Evolutionary conservation across 192 early-diverging fungal genomes (phyloP).

Genomic region (Umbelopsis isabellina): DNA sequence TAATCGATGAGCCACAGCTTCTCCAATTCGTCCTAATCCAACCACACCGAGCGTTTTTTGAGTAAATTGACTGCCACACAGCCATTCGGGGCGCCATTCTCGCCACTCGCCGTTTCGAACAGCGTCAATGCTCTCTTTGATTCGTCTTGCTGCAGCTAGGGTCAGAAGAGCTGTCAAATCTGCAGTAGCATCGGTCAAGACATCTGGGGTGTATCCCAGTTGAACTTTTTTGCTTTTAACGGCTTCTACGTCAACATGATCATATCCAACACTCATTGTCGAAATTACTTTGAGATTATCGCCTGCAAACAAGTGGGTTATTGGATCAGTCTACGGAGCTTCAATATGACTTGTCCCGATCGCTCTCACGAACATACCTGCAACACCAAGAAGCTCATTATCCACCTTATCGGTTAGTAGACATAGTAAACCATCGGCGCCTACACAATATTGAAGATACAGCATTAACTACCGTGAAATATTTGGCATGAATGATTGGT

Average conservation of each 20-base stretch:
- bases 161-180: conserved; percentile 79
- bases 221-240: conserved; percentile 54
- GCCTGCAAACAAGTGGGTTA: conserved; percentile 23
- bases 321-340: conserved; percentile 10
- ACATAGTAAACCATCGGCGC: conserved; percentile 63
- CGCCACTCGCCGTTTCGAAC: conserved; percentile 58
- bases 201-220: conserved; percentile 85
- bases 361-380: conserved; percentile 46
- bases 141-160: conserved; percentile 69
- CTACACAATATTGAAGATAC: not conserved
- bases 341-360: not conserved
- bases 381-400: conserved; percentile 64
- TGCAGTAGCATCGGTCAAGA: conserved; percentile 87
- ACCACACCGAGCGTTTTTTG: conserved; percentile 84
- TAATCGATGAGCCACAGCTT: conserved; percentile 72
- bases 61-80: conserved; percentile 74
- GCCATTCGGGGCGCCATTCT: conserved; percentile 64
- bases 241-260: conserved; percentile 71
- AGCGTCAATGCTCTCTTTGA: conserved; percentile 55
- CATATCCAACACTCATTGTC: conserved; percentile 82
- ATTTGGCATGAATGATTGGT: too few relatives aligned
- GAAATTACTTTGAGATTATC: conserved; percentile 70
- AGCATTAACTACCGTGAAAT: too few relatives aligned
- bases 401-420: conserved; percentile 79
- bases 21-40: conserved; percentile 83